Base-by-base conservation (phyloP, 495 filamentous ascomycete genomes). In the Penicillium psychrofluorescens region DNA sequence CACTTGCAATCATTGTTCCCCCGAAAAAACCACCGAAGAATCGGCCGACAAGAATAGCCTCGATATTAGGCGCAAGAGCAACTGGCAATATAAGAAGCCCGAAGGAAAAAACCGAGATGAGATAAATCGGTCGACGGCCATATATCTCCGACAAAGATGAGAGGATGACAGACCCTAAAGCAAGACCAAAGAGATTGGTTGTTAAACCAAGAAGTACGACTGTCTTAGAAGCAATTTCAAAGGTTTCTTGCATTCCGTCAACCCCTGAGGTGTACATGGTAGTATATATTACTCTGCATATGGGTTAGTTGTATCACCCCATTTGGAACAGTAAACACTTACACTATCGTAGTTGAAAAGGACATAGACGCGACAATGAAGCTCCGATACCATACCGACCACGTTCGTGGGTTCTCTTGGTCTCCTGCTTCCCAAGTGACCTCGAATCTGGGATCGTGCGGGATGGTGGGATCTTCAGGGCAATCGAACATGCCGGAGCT, bases 141-240 rank as follows among this genome's bases (percentile, higher is more conserved):
- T 80, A 89, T 38, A 90, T 70, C 62, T 94, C 88, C 15, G 75
- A 80, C 41, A 88, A 59, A 0, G 86, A 85, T n/a, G 88, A 86
- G 7, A 89, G 67, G 12, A 90, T 54, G 8, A 91, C 60, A 37
- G 77, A 80, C 0, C 88, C 88, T 4, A 70, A 53, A 0, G 82
- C 86, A 27, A 90, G 64, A 0, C 86, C 58, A 31, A 88, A 52
- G 29, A 89, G 68, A 51, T 88, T 89, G 4, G 78, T 85, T 1
- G 84, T 89, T 35, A 94, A 65, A 1, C 87, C 88, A 2, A 94
- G 67, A 9, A 85, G 83, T 7, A 76, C 73, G 11, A 84, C 55
- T 0, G 77, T 72, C 33, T 73, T 58, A 4, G 63, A 74, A 2
- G 54, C 54, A 13, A 83, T 70, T 36, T 74, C 51, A 55, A 86